Conservation (phyloP, 2,329 filamentous ascomycete species). For the Drechslera avenae region DNA sequence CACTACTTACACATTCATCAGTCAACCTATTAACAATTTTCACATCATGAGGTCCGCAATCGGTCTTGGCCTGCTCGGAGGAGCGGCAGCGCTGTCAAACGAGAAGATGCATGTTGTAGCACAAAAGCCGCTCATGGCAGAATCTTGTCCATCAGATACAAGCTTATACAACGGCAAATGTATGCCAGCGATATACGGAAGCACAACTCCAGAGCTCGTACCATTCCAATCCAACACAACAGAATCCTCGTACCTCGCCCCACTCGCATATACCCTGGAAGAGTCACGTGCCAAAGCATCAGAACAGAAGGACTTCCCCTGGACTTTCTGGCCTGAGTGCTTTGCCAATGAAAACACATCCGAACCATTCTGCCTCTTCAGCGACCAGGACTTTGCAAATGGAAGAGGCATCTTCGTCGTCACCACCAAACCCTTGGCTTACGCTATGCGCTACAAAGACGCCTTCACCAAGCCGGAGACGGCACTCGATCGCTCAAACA, state of each 20-base stretch:
- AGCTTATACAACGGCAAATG: slow-evolving; percentile 34
- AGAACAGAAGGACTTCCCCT: slow-evolving; percentile 31
- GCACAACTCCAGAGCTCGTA: slow-evolving; percentile 5
- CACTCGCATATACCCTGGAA: slow-evolving; percentile 19
- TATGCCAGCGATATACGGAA: slow-evolving; percentile 15
- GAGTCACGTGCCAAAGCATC: slow-evolving; percentile 30
- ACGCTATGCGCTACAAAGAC: slow-evolving; percentile 35
- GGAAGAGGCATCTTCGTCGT: slow-evolving; percentile 43
- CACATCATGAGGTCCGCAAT: slow-evolving; percentile 29
- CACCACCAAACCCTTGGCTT: slow-evolving; percentile 32
- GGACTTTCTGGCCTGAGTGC: slow-evolving; percentile 43
- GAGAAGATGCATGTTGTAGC: slow-evolving; percentile 27
- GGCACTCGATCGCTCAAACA: slow-evolving; percentile 25
- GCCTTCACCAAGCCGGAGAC: slow-evolving; percentile 33
- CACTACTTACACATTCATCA: too few relatives aligned
- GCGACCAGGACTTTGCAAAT: slow-evolving; percentile 35
- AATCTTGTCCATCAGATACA: slow-evolving; percentile 33
- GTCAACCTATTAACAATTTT: too few relatives aligned
- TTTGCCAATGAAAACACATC: slow-evolving; percentile 32
- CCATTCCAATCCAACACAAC: slow-evolving; percentile 24
- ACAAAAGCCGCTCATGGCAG: slow-evolving; percentile 28
- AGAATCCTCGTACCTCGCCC: slow-evolving; percentile 13
- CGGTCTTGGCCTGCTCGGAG: slow-evolving; percentile 27
- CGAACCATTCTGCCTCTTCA: slow-evolving; percentile 41
- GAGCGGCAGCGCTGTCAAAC: slow-evolving; percentile 28